Percentiles rank a stretch among this genome's conserved stretches.
phyloP scores from a whole-genome alignment of 176 grass and related monocot species.

The Tillandsia fasciculata region DNA sequence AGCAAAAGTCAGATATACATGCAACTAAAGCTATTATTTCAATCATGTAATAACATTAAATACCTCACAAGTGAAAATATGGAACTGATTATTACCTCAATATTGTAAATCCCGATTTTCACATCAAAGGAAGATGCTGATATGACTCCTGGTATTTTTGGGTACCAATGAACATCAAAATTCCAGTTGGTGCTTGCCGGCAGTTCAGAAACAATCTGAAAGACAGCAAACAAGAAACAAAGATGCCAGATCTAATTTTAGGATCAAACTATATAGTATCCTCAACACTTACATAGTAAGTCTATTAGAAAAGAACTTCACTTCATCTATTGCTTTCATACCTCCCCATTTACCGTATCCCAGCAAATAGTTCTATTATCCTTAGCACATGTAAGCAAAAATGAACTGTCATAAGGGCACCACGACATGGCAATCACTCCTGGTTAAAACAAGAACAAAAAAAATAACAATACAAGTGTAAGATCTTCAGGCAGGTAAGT shows the following conservation, averaged over 20 bases:
- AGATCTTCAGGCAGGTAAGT: too few species aligned
- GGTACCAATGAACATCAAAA: slow-evolving; percentile 96
- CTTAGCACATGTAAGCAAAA: slow-evolving; percentile 93
- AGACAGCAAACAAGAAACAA: slow-evolving; percentile 19
- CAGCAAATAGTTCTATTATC: slow-evolving; percentile 99
- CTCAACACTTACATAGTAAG: background rate
- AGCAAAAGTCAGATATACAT: background rate
- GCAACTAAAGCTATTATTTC: background rate
- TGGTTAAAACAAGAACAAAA: slow-evolving; percentile 25
- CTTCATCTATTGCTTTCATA: slow-evolving; percentile 22
- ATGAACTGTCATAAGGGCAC: slow-evolving; percentile 98
- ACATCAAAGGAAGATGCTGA: slow-evolving; percentile 92
- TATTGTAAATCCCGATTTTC: slow-evolving; percentile 87
- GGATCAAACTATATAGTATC: background rate
- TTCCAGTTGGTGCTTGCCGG: slow-evolving; percentile 84
- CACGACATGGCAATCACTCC: slow-evolving; percentile 99
- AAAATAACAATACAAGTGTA: slow-evolving; percentile 11
- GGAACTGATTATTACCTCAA: slow-evolving; percentile 47
- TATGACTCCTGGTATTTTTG: slow-evolving; percentile 83
- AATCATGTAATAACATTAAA: background rate
- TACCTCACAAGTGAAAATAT: background rate
- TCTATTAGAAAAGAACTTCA: too few species aligned
- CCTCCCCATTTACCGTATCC: slow-evolving; percentile 95
- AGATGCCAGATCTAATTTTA: slow-evolving; percentile 1
- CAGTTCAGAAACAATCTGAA: slow-evolving; percentile 82